phyloP scores from a whole-genome alignment of 345 rosid species.

The Barbarea vulgaris region DNA sequence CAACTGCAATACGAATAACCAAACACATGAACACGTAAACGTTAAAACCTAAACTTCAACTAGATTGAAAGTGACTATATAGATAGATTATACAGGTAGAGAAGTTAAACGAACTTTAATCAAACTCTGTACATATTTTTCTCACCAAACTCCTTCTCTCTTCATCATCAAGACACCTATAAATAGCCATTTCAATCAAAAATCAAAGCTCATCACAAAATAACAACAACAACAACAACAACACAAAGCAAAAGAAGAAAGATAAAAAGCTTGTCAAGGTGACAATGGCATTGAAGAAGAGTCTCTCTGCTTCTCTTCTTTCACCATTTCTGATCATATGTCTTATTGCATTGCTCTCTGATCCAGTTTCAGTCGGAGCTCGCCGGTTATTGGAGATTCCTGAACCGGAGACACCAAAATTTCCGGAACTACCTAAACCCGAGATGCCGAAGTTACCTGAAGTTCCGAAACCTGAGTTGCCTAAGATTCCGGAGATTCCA shows the following conservation, averaged over 20 bases:
- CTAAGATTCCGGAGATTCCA: background rate
- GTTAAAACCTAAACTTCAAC: conserved; percentile 29
- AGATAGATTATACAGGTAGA: conserved; percentile 3
- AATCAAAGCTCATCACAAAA: background rate
- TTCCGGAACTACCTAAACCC: conserved; percentile 25
- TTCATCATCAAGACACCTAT: background rate
- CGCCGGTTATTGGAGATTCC: conserved; percentile 23
- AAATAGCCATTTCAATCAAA: background rate
- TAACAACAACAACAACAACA: background rate
- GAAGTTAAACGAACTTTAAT: conserved; percentile 3
- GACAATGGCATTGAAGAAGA: background rate
- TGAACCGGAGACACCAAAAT: conserved; percentile 14
- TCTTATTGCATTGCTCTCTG: conserved; percentile 3
- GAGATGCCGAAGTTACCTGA: conserved; percentile 19
- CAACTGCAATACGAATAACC: background rate
- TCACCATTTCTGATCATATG: conserved; percentile 15
- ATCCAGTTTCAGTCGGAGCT: background rate
- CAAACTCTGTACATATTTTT: background rate
- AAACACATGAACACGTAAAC: conserved; percentile 16
- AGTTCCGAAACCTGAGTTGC: background rate
- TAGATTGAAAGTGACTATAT: conserved; percentile 12
- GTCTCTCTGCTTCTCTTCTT: conserved; percentile 16
- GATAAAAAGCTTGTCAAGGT: background rate
- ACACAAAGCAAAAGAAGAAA: background rate
- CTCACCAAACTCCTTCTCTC: conserved; percentile 12